Base-by-base conservation (phyloP, 2,329 filamentous ascomycete species). In the Penicillium hesseltinei region DNA sequence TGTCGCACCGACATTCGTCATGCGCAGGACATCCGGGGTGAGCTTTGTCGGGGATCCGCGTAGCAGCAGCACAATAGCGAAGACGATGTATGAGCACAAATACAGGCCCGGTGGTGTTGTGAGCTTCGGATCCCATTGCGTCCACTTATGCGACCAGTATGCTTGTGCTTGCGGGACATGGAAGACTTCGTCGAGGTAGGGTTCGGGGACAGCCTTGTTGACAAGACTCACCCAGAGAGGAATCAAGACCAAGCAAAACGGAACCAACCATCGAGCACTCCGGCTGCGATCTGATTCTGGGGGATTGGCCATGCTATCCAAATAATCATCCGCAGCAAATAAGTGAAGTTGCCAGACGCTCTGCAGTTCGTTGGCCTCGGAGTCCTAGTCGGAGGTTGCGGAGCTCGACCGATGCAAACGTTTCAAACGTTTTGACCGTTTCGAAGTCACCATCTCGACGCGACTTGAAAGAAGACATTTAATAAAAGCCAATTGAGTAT, bases 101-200 rank as follows among this genome's bases (percentile, higher is more conserved):
- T 81, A 92, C 79, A 99, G 78, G 35, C 92, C 94, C 0, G 94
- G 93, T 0, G 94, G 94, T 1, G 94, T 99, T 0, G 94, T 99
- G 70, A 99, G 94, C 73, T 97, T 99, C 58, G 93, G 88, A 74
- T 99, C 92, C 94, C 94, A 99, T 55, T 90, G 81, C 13, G 74
- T 71, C 77, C 88, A 96, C 53, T 83, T 82, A 11, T 88, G 87
- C 40, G 83, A 73, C 73, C 92, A 97, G 73, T 96, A 99, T 31
- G 84, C 85, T 68, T 96, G 91, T 0, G 92, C 92, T 75, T 99
- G 94, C 0, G 91, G 90, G 23, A 97, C 88, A 72, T 99, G 78
- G 65, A 81, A 81, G 15, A 76, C 76, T 62, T 81, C 78, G 60
- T 81, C 78, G 21, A 88, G 80, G 70, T 88, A 88, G 31, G 85